Base-by-base conservation (phyloP, 2,329 filamentous ascomycete species). In the Boeremia exigua region DNA sequence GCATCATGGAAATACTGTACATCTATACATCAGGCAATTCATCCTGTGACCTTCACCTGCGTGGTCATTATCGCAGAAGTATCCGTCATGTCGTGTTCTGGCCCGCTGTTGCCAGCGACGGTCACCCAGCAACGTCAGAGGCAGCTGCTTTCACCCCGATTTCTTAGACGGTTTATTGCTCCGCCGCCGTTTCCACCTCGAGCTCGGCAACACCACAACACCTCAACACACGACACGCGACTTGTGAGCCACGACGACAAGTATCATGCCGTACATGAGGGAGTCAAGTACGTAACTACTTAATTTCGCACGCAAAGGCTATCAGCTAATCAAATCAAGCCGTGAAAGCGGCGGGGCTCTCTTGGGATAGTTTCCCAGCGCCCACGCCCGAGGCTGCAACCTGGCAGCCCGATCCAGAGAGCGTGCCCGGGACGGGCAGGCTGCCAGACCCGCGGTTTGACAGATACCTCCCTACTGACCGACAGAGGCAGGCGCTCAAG, bases 351-450 rank as follows among this genome's bases (percentile, higher is more conserved):
- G 9, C 12, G 0, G 23, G 23, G 4, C 10, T 54, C 3, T 49
- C 50, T 0, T 64, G 54, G 60, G 48, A 58, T 6, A 14, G 29
- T 0, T 65, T 67, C n/a, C 48, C 63, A 1, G 38, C 45, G 1
- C 56, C 57, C 1, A 45, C 55, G 9, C 58, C 57, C 1, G 59
- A 59, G 14, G 40, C 49, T 1, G 52, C 50, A 28, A n/a, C 33
- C 8, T 63, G 62, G 61, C 3, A 52, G 15, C 64, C 59, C 0
- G 53, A 61, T 10, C 42, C 59, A 0, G 50, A 62, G 3, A 39
- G 43, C 0, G 40, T 65, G 8, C 46, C 62, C 0, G 46, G 32
- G 4, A 38, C 59, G 2, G 59, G 60, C 0, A 5, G 4, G 0
- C 38, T 55, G 0, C 48, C 39, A 0, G 62, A 62, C 17, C 30